phyloP scores from a whole-genome alignment of 2,329 filamentous ascomycete species.

The Talaromyces sp. region DNA sequence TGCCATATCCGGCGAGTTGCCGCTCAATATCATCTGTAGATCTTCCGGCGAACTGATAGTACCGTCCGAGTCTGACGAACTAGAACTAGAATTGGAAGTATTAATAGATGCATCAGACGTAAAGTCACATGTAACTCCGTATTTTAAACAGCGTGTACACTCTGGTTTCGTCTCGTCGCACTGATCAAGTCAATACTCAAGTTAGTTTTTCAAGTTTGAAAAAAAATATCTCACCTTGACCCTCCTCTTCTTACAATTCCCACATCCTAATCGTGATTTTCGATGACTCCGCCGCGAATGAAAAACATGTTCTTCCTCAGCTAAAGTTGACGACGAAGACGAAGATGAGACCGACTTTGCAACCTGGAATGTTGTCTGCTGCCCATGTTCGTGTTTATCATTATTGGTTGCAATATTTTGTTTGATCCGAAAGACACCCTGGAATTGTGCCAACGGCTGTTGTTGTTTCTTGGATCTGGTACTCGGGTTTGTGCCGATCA shows the following conservation, averaged over 20 bases:
- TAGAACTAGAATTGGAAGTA: not conserved
- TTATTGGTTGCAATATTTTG: not conserved
- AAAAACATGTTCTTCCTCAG: not conserved
- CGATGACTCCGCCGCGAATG: conserved; percentile 8
- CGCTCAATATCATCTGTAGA: not conserved
- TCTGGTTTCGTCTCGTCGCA: conserved; percentile 11
- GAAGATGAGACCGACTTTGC: not conserved
- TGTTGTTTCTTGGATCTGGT: not conserved
- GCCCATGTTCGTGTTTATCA: not conserved
- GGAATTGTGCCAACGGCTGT: not conserved
- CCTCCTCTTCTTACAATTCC: conserved; percentile 11
- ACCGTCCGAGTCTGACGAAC: not conserved
- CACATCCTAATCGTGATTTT: conserved; percentile 11
- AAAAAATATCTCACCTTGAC: conserved; percentile 3
- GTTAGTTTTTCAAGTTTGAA: not conserved
- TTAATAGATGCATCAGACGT: not conserved
- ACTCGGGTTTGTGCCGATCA: not conserved
- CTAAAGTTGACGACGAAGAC: not conserved
- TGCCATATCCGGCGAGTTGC: not conserved
- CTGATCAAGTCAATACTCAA: not conserved
- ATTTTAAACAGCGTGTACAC: conserved; percentile 7
- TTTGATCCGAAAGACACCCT: not conserved
- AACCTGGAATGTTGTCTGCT: not conserved
- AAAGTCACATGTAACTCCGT: conserved; percentile 10
- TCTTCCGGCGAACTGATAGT: not conserved